These are phyloP conservation scores for Canavalia gladiata DNA, from an alignment of 306 rosid species.

Conservation along the genomic window DNA sequence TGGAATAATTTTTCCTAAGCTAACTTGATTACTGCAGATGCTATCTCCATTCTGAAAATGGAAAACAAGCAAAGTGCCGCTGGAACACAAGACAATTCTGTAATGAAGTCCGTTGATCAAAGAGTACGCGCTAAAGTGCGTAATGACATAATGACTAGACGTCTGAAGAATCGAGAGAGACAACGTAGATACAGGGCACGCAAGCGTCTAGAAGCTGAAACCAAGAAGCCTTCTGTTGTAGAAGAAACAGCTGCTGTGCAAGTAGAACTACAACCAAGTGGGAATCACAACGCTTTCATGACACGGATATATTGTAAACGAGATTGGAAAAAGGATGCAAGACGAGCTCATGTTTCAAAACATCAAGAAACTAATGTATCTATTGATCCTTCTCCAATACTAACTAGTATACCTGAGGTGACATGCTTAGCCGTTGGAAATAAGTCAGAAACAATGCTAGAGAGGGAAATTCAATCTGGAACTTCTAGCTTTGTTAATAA, in stretches of 20 bases:
- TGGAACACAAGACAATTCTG: constrained; percentile 58
- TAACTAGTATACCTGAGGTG: constrained; percentile 51
- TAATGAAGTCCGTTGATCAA: constrained; percentile 64
- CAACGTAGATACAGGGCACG: constrained; percentile 95
- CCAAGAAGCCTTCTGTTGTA: constrained; percentile 51
- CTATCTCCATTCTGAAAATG: constrained; percentile 59
- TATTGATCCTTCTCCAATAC: constrained; percentile 44
- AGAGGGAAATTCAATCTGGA: constrained; percentile 49
- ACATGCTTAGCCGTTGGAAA: constrained; percentile 47
- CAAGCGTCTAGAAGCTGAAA: constrained; percentile 82
- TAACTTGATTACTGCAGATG: constrained; percentile 60
- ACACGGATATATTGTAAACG: constrained; percentile 64
- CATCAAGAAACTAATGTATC: constrained; percentile 55
- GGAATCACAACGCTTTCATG: constrained; percentile 48
- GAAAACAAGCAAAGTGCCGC: constrained; percentile 60
- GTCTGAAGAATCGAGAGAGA: constrained; percentile 89
- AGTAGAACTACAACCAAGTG: constrained; percentile 53
- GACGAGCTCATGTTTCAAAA: constrained; percentile 59
- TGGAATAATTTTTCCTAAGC: constrained; percentile 31
- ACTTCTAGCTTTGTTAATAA: constrained; percentile 46
- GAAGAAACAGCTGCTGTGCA: constrained; percentile 49
- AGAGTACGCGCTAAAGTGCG: constrained; percentile 56
- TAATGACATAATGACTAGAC: constrained; percentile 69
- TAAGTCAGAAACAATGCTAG: constrained; percentile 49
- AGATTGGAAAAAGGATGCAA: constrained; percentile 94